phyloP scores from a whole-genome alignment of 257 asterid species.

The Nicotiana noctiflora region DNA sequence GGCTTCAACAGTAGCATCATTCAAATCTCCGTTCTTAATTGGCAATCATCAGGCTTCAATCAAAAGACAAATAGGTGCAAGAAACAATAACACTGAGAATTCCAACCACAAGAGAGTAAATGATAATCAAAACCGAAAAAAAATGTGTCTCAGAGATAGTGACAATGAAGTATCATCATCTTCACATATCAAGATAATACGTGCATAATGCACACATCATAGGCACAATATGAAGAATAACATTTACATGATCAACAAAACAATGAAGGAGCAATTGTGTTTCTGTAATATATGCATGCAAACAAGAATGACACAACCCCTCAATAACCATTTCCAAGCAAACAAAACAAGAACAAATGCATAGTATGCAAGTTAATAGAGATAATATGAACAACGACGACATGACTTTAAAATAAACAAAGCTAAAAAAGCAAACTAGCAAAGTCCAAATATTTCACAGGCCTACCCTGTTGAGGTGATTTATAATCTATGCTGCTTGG shows the following conservation, averaged over 20 bases:
- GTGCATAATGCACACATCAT: constrained; percentile 28
- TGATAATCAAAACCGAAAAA: background rate
- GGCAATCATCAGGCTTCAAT: constrained; percentile 4
- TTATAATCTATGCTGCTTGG: too few relatives aligned
- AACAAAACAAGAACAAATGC: background rate
- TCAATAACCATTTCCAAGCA: background rate
- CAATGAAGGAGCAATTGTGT: background rate
- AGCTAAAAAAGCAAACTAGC: background rate
- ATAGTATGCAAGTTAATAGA: background rate
- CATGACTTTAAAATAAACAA: background rate
- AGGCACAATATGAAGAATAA: constrained; percentile 20
- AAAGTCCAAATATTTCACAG: background rate
- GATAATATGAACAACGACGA: background rate
- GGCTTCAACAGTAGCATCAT: constrained; percentile 10
- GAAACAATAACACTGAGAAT: background rate
- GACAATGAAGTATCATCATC: constrained; percentile 35
- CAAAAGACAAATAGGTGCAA: background rate
- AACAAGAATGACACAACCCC: background rate
- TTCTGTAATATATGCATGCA: background rate
- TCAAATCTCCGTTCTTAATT: constrained; percentile 11
- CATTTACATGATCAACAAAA: background rate
- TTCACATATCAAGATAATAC: constrained; percentile 28
- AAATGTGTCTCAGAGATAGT: constrained; percentile 46
- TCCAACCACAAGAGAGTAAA: background rate
- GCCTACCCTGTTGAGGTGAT: constrained; percentile 29